phyloP scores from a whole-genome alignment of 805 yeast genomes.

The Candida xyloterini region DNA sequence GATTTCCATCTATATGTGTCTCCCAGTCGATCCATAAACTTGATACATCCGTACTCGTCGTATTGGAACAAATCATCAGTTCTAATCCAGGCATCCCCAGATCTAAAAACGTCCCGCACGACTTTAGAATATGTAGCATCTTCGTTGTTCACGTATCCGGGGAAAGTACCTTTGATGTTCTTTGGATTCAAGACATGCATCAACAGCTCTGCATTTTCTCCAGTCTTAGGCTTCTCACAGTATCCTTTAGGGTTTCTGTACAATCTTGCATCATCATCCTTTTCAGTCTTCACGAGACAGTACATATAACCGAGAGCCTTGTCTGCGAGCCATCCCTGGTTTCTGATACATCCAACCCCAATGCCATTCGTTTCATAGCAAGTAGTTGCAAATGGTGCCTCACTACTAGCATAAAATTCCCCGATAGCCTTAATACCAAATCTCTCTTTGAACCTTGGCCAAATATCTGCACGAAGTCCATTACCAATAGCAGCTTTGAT shows the following conservation, averaged over 20 bases:
- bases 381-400: constrained; percentile 85
- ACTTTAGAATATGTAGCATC: constrained; percentile 78
- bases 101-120: constrained; percentile 64
- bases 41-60: constrained; percentile 67
- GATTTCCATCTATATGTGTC: constrained; percentile 97
- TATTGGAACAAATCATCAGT: constrained; percentile 77
- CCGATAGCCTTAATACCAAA: constrained; percentile 76
- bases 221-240: constrained; percentile 48
- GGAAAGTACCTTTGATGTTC: constrained; percentile 73
- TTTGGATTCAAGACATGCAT: constrained; percentile 65
- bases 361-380: constrained; percentile 55
- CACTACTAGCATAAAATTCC: constrained; percentile 93
- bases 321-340: constrained; percentile 73
- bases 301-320: constrained; percentile 51
- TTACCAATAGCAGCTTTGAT: constrained; percentile 82
- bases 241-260: constrained; percentile 67
- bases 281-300: constrained; percentile 69
- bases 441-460: constrained; percentile 75
- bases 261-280: constrained; percentile 69
- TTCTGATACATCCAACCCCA: constrained; percentile 88
- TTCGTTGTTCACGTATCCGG: constrained; percentile 82
- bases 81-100: constrained; percentile 91
- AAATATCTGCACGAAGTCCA: constrained; percentile 85
- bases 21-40: constrained; percentile 89
- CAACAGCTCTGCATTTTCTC: constrained; percentile 84